A percentile compares a stretch with the other conserved stretches of the same genome.
Conservation (phyloP, 2,329 filamentous ascomycete genomes). For the Alternaria atra region DNA sequence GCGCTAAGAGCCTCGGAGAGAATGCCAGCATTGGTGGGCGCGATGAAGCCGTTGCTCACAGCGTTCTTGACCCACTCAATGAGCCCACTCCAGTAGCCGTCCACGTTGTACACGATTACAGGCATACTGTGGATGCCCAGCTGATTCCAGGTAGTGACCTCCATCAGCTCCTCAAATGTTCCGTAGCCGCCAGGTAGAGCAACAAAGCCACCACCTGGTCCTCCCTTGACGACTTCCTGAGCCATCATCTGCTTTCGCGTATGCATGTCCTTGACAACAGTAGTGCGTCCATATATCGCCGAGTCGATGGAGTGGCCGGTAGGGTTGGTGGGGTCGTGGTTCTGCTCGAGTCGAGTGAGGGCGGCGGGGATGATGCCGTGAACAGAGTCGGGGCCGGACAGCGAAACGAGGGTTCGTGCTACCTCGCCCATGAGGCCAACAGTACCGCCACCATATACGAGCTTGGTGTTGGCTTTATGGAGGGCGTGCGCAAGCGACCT, state of each 20-base stretch:
- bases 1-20: slow-evolving; percentile 77
- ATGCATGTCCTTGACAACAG: slow-evolving; percentile 95
- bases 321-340: slow-evolving; percentile 60
- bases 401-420: slow-evolving; percentile 82
- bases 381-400: slow-evolving; percentile 81
- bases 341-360: slow-evolving; percentile 78
- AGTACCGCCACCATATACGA: slow-evolving; percentile 96
- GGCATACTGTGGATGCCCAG: slow-evolving; percentile 83
- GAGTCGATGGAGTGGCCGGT: slow-evolving; percentile 64
- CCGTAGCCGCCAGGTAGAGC: slow-evolving; percentile 90
- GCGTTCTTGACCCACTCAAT: slow-evolving; percentile 81
- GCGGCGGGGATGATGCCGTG: slow-evolving; percentile 94
- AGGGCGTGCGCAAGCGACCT: slow-evolving; percentile 76
- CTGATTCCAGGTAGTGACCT: slow-evolving; percentile 94
- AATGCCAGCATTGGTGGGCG: slow-evolving; percentile 74
- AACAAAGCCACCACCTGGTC: slow-evolving; percentile 86
- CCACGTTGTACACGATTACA: slow-evolving; percentile 84
- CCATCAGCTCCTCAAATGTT: slow-evolving; percentile 94
- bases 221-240: slow-evolving; percentile 81
- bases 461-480: slow-evolving; percentile 77
- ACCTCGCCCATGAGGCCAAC: slow-evolving; percentile 95
- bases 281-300: slow-evolving; percentile 79
- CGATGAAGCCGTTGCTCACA: slow-evolving; percentile 80
- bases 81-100: slow-evolving; percentile 91
- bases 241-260: slow-evolving; percentile 96